A percentile compares a stretch with the other conserved stretches of the same genome.
These are phyloP conservation scores for Boletus semigastroideus DNA, from an alignment of 1,284 basidiomycete species.

Conservation along the genomic window DNA sequence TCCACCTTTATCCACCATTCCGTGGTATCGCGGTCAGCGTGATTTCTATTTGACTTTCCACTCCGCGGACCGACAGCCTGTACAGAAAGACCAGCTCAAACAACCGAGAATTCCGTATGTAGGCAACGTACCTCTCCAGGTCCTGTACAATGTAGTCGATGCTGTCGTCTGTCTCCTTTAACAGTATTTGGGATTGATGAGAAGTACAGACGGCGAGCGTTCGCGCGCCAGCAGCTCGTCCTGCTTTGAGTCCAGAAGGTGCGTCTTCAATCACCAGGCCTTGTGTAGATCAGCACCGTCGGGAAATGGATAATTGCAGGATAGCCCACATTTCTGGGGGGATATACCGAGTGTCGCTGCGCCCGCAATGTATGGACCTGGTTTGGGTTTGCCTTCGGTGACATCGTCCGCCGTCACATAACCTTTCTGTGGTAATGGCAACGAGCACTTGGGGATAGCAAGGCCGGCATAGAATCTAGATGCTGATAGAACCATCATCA, in stretches of 20 bases:
- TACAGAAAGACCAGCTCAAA: neutral
- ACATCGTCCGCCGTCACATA: slow-evolving; percentile 79
- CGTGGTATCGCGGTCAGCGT: slow-evolving; percentile 9
- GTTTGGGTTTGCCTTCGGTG: slow-evolving; percentile 73
- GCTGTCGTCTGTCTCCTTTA: slow-evolving; percentile 11
- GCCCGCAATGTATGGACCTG: slow-evolving; percentile 75
- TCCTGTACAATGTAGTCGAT: slow-evolving; percentile 22
- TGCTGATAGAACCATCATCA: slow-evolving; percentile 39
- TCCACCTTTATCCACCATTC: slow-evolving; percentile 3
- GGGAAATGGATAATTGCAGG: neutral
- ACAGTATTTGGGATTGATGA: slow-evolving; percentile 47
- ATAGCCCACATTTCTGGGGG: slow-evolving; percentile 49
- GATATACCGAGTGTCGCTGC: slow-evolving; percentile 51
- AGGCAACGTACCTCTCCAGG: slow-evolving; percentile 21
- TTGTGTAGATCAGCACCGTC: slow-evolving; percentile 25
- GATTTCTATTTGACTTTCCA: slow-evolving; percentile 24
- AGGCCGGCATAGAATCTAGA: slow-evolving; percentile 65
- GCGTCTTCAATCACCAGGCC: slow-evolving; percentile 86
- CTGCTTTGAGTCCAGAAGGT: slow-evolving; percentile 72
- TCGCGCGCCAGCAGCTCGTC: slow-evolving; percentile 69
- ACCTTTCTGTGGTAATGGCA: slow-evolving; percentile 54
- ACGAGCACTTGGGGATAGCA: slow-evolving; percentile 58
- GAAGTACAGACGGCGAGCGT: slow-evolving; percentile 84
- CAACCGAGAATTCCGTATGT: neutral
- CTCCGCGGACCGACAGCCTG: slow-evolving; percentile 22